Conservation (phyloP, 1,284 basidiomycete genomes). For the Vanrija sp. region DNA sequence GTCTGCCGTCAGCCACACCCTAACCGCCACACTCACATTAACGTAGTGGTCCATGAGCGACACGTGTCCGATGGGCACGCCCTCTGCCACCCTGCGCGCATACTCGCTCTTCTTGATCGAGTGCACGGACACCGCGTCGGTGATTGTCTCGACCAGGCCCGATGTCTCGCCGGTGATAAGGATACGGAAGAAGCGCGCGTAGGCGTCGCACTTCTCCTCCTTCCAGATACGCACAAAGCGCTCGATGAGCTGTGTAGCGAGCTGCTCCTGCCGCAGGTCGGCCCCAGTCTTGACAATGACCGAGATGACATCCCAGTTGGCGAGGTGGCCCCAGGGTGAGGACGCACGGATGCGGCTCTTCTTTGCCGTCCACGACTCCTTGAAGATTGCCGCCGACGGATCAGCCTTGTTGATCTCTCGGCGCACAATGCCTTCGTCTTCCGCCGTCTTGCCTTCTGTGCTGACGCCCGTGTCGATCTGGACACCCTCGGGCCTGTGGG, state of each 20-base stretch:
- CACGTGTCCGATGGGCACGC: constrained; percentile 70
- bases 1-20: constrained; percentile 55
- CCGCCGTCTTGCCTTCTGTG: constrained; percentile 59
- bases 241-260: constrained; percentile 90
- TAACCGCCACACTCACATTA: constrained; percentile 55
- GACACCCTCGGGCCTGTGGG: constrained; percentile 61
- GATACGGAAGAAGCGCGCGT: constrained; percentile 87
- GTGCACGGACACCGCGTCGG: constrained; percentile 95
- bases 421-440: constrained; percentile 88
- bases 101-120: constrained; percentile 99
- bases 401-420: constrained; percentile 94
- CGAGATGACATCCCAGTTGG: constrained; percentile 72
- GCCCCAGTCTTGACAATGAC: constrained; percentile 99
- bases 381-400: constrained; percentile 87
- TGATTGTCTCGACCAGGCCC: constrained; percentile 90
- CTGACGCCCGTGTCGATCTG: constrained; percentile 47
- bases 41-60: constrained; percentile 85
- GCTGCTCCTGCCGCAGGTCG: constrained; percentile 94
- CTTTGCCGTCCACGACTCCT: constrained; percentile 92
- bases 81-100: constrained; percentile 74
- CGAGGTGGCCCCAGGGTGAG: constrained; percentile 93
- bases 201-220: constrained; percentile 84
- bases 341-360: constrained; percentile 88
- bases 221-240: constrained; percentile 93
- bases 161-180: constrained; percentile 90